Evolutionary conservation across 164 flowering plant species (phyloP), one percentile per base, ranked within the genome.

Genomic region (Berberis vulgaris): DNA sequence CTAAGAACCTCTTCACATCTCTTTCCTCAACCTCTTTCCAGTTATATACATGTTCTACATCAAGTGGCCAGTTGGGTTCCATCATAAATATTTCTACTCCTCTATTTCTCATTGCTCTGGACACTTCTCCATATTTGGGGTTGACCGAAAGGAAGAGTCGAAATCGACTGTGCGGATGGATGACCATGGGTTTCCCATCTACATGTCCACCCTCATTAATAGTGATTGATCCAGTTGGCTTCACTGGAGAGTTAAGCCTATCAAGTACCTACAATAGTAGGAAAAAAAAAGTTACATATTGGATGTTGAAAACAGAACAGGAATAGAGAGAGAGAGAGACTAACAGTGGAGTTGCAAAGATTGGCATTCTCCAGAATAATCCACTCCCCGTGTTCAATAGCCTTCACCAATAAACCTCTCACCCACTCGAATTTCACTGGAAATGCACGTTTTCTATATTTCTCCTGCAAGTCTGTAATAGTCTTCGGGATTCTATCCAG

Each of bases 51-150:
- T 65, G 65, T 41, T 60, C 67, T 44, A 57, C 77, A 50, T 78
- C 80, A 58, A 64, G 54, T 45, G 77, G 52, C 88, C 89, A 86
- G 66, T 76, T 47, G 13, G 96, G 97, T 61, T 77, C 83, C 94
- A 89, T 83, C 83, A 91, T 62, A 73, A 71, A 87, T 61, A 95
- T 81, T 73, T 95, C 99, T 49, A 91, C 91, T 50, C 97, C 99
- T 76, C 99, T 84, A 57, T 95, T 95, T 41, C 99, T 67, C 99
- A 95, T 95, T 64, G 99, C 99, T 62, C 99, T 78, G 12, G 99
- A 95, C 3, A 95, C 83, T 74, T 91, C 97, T 59, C 99, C 99
- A 78, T 79, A 75, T 60, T 59, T 77, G 3, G 97, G 99, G 59
- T 95, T 84, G 45, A 95, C 88, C 1, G 99, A 87, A 49, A 95